Evolutionary conservation across 306 rosid species (phyloP), one percentile per base, ranked within the genome.

Genomic region (Gastrolobium bilobum): DNA sequence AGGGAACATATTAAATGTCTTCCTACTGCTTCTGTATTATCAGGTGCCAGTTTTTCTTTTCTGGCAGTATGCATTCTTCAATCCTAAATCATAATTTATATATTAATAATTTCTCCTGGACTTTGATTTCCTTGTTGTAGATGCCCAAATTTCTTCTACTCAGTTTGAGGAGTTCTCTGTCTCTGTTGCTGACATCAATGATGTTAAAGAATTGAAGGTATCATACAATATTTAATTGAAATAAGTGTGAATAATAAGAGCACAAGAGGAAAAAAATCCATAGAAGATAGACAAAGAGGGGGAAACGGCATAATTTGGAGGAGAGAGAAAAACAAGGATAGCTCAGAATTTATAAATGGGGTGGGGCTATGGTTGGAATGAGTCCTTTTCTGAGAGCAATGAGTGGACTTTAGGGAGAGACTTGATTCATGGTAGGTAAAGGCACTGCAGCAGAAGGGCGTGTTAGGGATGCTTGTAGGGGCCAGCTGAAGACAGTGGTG

Each of bases 131-230:
- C 50, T 75, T 47, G 79, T 85, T 65, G 78, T 79, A 84, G 92
- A 87, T 43, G 73, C 78, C 81, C 85, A 67, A 58, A 78, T 81
- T 71, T 86, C 94, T 69, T 79, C 91, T 39, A 35, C 69, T 67
- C 82, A 68, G 47, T 79, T 88, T 76, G 92, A 91, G 39, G 97
- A 87, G 47, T 86, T 90, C 76, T 82, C 88, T 43, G 86, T 91
- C 76, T 51, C 90, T 83, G 63, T 76, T 50, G 70, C 78, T 6
- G 80, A 77, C 68, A 47, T 40, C 58, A 60, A 62, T 59, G 84
- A 83, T 78, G 70, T 54, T 26, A 76, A 82, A 73, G 90, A 92
- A 85, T 76, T 90, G 31, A 91, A 86, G 98, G 98, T 92, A 83
- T 68, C 78, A 7, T 48, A n/a, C 8, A 26, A 47, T 10, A 29